phyloP scores from a whole-genome alignment of 2,329 filamentous ascomycete genomes.

The Colletotrichum incanum region DNA sequence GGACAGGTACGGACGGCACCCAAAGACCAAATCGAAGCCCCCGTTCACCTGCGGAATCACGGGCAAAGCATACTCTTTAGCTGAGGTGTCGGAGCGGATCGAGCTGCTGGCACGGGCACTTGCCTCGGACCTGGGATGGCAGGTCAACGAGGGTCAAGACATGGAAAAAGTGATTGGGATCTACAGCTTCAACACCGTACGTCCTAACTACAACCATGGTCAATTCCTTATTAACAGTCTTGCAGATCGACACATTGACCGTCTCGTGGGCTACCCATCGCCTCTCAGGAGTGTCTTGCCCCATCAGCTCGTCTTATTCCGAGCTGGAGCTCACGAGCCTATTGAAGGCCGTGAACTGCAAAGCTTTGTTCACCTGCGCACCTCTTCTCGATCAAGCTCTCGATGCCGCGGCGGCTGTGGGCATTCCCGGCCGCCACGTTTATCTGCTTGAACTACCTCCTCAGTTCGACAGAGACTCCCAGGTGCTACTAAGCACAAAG shows the following conservation, averaged over 20 bases:
- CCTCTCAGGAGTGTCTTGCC: conserved; percentile 76
- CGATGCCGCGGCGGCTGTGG: conserved; percentile 74
- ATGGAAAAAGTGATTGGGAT: conserved; percentile 84
- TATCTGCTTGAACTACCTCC: conserved; percentile 9
- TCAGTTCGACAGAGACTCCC: not conserved
- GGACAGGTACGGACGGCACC: conserved; percentile 70
- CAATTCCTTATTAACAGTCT: conserved; percentile 63
- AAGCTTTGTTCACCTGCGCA: conserved; percentile 79
- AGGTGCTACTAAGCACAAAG: not conserved
- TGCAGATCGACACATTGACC: conserved; percentile 75
- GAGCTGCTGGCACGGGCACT: conserved; percentile 72
- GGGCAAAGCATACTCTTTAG: conserved; percentile 70
- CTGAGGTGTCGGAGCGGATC: conserved; percentile 68
- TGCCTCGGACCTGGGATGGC: conserved; percentile 73
- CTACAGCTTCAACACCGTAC: conserved; percentile 79
- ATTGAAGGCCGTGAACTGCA: conserved; percentile 74
- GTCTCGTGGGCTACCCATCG: conserved; percentile 79
- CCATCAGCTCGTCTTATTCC: conserved; percentile 80
- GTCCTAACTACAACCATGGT: conserved; percentile 7
- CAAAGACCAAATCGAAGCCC: conserved; percentile 71
- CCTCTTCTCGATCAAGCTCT: conserved; percentile 76
- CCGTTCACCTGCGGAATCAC: conserved; percentile 82
- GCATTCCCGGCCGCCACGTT: conserved; percentile 75
- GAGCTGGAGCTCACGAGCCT: conserved; percentile 78
- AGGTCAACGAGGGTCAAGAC: conserved; percentile 78